A percentile compares a stretch with the other conserved stretches of the same genome.
These are phyloP conservation scores for Paramecium sonneborni DNA, from an alignment of 73 alveolate genomes.

Conservation along the genomic window DNA sequence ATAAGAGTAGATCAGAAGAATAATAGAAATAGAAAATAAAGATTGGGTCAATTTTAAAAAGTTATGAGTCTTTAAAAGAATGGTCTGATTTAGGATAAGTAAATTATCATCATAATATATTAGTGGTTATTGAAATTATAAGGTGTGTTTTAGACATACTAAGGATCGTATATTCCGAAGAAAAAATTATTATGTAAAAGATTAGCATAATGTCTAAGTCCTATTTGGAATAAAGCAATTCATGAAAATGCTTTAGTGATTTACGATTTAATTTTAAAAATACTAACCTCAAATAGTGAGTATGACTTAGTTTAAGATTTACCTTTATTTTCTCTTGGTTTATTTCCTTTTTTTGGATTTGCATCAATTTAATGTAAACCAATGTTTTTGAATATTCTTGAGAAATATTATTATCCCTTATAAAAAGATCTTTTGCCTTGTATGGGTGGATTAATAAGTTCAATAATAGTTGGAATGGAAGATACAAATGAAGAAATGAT, in stretches of 20 bases:
- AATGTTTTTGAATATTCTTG: neutral
- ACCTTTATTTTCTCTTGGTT: neutral
- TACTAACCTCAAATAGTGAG: neutral
- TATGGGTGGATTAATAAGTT: constrained; percentile 23
- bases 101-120: neutral
- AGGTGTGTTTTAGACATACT: neutral
- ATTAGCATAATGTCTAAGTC: neutral
- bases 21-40: neutral
- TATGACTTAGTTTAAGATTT: neutral
- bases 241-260: neutral
- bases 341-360: neutral
- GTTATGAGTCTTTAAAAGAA: neutral
- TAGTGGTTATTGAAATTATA: neutral
- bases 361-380: neutral
- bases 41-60: neutral
- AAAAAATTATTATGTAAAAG: neutral
- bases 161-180: neutral
- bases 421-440: neutral
- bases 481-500: constrained; percentile 52
- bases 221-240: neutral
- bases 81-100: constrained; percentile 13
- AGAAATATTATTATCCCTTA: constrained; percentile 9
- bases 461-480: constrained; percentile 39
- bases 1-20: neutral
- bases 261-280: neutral